Percentiles rank a stretch among this genome's conserved stretches.
These are phyloP conservation scores for Pythium sukuiense DNA, from an alignment of 352 stramenopile species.

Conservation along the genomic window DNA sequence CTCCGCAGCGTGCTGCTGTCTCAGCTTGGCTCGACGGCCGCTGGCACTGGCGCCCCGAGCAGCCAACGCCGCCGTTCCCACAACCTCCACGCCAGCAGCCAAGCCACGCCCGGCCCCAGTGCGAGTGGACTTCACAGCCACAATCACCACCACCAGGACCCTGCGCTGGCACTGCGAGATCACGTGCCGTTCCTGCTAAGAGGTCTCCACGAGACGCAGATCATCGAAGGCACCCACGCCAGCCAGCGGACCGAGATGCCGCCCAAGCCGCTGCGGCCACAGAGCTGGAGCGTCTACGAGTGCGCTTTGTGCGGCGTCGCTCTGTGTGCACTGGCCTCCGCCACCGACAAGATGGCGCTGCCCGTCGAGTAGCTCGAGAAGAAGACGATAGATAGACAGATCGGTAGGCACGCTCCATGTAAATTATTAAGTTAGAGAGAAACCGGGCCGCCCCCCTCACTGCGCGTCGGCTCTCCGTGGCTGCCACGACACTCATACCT, in stretches of 20 bases:
- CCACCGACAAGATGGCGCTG: conserved; percentile 11
- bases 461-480: not conserved
- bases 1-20: conserved; percentile 25
- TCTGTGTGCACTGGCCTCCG: conserved; percentile 12
- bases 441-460: not conserved
- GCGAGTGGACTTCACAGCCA: not conserved
- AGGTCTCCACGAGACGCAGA: conserved; percentile 5
- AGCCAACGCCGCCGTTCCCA: conserved; percentile 6
- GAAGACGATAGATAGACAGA: not conserved
- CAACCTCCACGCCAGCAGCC: not conserved
- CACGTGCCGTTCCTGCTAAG: conserved; percentile 20
- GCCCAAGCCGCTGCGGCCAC: not conserved
- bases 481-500: not conserved
- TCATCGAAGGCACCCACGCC: not conserved
- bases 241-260: not conserved
- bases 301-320: conserved; percentile 17
- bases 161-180: conserved; percentile 3
- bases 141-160: conserved; percentile 4
- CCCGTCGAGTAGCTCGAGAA: not conserved
- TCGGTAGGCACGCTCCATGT: conserved; percentile 9
- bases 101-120: not conserved
- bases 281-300: conserved; percentile 23
- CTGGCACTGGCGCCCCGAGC: not conserved
- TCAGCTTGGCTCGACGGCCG: not conserved
- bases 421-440: conserved; percentile 30